A percentile compares a stretch with the other conserved stretches of the same genome.
phyloP scores from a whole-genome alignment of 2,329 filamentous ascomycete genomes.

The Fusarium setosum region DNA sequence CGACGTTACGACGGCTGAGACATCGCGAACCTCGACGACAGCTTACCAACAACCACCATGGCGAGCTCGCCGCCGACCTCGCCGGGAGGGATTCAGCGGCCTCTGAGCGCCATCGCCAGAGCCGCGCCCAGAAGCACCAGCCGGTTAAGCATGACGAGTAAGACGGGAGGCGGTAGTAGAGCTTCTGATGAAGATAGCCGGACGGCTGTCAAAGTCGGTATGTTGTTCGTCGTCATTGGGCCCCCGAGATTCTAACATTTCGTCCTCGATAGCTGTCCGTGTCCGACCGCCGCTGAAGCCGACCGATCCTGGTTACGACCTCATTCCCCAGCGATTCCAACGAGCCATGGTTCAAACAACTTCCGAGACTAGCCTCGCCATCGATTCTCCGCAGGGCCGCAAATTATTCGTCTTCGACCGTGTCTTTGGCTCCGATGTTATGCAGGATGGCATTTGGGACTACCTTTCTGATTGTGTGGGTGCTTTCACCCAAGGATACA shows the following conservation, averaged over 20 bases:
- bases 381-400: constrained; percentile 91
- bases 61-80: constrained; percentile 78
- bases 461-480: constrained; percentile 91
- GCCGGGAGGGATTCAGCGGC: constrained; percentile 71
- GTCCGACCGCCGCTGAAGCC: constrained; percentile 87
- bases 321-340: constrained; percentile 96
- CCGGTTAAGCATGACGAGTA: constrained; percentile 86
- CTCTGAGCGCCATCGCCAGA: constrained; percentile 84
- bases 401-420: constrained; percentile 98
- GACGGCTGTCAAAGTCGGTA: constrained; percentile 97
- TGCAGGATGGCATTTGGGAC: constrained; percentile 92
- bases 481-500: constrained; percentile 95
- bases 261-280: constrained; percentile 77
- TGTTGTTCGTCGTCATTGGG: constrained; percentile 53
- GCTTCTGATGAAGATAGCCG: constrained; percentile 90
- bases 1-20: constrained; percentile 22
- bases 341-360: constrained; percentile 91
- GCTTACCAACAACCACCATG: constrained; percentile 57
- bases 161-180: constrained; percentile 79
- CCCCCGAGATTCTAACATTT: constrained; percentile 1
- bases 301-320: constrained; percentile 89
- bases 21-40: constrained; percentile 27
- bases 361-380: constrained; percentile 83
- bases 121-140: constrained; percentile 80
- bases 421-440: constrained; percentile 85